Base-by-base conservation (phyloP, 1,139 yeast genomes). In the Zhuliangozyma parablackwelliae region DNA sequence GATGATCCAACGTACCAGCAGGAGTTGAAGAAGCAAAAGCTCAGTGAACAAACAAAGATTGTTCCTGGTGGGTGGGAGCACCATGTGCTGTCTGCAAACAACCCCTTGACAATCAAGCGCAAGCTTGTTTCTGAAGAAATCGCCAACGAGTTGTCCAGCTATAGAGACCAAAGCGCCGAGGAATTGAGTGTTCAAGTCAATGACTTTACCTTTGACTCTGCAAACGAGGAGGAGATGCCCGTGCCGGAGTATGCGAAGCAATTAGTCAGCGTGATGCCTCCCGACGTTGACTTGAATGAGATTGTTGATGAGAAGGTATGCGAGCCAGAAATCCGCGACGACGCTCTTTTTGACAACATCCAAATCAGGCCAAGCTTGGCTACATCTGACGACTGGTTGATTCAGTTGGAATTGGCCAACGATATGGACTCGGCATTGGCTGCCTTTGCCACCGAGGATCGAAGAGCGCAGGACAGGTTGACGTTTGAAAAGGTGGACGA, bases 261-360 rank as follows among this genome's bases (percentile, higher is more conserved):
- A 35, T 46, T 68, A 33, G 62, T 65, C 7, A 57, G 57, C 33
- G 51, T 56, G 1, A 56, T 52, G 32, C 72, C 64, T 10, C 51
- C 57, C 10, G 60, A 59, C 28, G 49, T 59, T 10, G 57, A 63
- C 33, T 49, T 72, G 49, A 51, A 57, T 36, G 69, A 67, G 10
- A 63, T 80, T 11, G 69, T 80, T 7, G 68, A 74, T 35, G 85
- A 80, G 45, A 82, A 79, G 49, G 83, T 79, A 1, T 83, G 75
- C 49, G 94, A 84, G 56, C 92, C 92, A 0, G 80, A 63, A 57
- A 54, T 70, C 16, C 42, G 54, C 1, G 58, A 61, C 38, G 69
- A 59, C 6, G 47, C 50, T 6, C 53, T 53, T 1, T 69, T 69
- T 45, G 59, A 63, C 33, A 47, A 40, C 5, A 59, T 69, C 31